Evolutionary conservation across 257 asterid genomes (phyloP).

Genomic region (Solanum rostratum): DNA sequence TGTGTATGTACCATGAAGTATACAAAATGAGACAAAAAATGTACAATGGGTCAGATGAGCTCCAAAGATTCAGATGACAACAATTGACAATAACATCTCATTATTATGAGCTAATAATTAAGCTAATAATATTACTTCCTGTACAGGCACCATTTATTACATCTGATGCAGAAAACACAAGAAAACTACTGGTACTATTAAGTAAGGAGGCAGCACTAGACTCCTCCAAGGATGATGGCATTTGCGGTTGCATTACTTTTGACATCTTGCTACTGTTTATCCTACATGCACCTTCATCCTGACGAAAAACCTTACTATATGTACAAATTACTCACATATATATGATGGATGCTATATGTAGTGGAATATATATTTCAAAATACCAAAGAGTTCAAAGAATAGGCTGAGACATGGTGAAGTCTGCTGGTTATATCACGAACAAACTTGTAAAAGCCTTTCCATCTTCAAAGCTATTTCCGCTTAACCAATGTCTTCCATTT

Average conservation of each 20-base stretch:
- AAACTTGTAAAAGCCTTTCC: conserved; percentile 11
- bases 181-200: neutral
- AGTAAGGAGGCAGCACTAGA: neutral
- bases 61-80: neutral
- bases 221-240: neutral
- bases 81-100: neutral
- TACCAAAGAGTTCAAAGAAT: neutral
- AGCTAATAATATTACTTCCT: neutral
- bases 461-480: conserved; percentile 41
- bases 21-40: neutral
- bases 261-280: neutral
- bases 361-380: neutral
- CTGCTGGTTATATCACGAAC: neutral
- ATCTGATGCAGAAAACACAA: neutral
- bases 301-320: neutral
- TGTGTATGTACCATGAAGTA: neutral
- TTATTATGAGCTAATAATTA: neutral
- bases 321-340: neutral
- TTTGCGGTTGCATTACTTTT: neutral
- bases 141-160: neutral
- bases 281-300: neutral
- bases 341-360: neutral
- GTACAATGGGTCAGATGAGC: neutral
- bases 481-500: conserved; percentile 59
- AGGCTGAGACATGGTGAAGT: neutral